A percentile compares a stretch with the other conserved stretches of the same genome.
phyloP scores from a whole-genome alignment of 768 basidiomycete genomes.

The Naganishia friedmannii region DNA sequence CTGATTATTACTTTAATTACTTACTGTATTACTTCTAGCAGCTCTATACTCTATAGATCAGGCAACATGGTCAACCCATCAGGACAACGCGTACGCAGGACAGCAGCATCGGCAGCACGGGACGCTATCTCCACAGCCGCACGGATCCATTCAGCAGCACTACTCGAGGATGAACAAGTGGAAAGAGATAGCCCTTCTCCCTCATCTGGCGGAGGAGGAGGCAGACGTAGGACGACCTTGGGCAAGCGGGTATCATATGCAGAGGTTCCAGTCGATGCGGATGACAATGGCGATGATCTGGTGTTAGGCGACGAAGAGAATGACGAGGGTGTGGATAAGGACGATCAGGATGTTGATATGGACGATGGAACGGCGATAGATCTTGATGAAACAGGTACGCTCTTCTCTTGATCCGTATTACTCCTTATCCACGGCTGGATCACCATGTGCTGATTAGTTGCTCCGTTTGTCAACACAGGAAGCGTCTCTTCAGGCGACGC shows the following conservation, averaged over 20 bases:
- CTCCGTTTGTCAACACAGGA: background rate
- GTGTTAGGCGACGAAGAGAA: background rate
- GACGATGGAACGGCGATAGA: background rate
- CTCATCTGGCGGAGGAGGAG: background rate
- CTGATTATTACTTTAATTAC: too few species aligned
- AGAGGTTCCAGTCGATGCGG: conserved; percentile 21
- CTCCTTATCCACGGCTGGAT: background rate
- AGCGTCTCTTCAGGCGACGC: conserved; percentile 2
- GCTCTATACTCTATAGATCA: background rate
- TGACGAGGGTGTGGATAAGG: conserved; percentile 4
- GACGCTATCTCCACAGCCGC: conserved; percentile 25
- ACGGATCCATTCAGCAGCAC: background rate
- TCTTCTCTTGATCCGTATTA: background rate
- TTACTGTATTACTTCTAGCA: background rate
- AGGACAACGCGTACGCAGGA: conserved; percentile 10
- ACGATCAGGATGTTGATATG: conserved; percentile 4
- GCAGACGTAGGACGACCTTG: background rate
- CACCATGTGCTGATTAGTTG: too few species aligned
- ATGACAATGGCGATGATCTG: conserved; percentile 12
- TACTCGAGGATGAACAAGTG: background rate
- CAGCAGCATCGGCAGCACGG: conserved; percentile 21
- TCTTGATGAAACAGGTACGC: conserved; percentile 8
- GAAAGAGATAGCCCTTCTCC: background rate
- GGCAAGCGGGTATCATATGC: conserved; percentile 25
- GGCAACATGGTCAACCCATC: background rate